Evolutionary conservation across 768 basidiomycete species (phyloP), one percentile per base, ranked within the genome.

Genomic region (Lanmaoa rubissima): DNA sequence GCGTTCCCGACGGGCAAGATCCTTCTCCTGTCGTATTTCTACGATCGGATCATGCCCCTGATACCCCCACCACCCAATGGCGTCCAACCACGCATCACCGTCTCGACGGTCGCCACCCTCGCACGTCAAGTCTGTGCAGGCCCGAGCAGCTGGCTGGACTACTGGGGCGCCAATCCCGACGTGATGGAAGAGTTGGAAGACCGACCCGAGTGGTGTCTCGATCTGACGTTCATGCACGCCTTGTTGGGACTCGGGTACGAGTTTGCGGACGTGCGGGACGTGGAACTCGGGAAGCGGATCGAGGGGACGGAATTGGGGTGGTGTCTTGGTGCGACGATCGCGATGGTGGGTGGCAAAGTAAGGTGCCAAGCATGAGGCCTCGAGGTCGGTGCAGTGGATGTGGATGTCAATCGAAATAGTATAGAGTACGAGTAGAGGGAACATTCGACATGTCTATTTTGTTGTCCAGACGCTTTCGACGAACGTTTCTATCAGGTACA

Each of bases 11-110:
- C 78, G 11, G 96, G 96, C 56, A 87, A 86, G 66, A 80, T 96
- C 59, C 82, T 96, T 28, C 83, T 96, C n/a, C 81, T 99, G 2
- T 97, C 94, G 24, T 99, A 98, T 80, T 99, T 98, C 76, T 97
- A 94, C 76, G 97, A 98, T 78, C 90, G 97, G 38, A 79, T 96
- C 55, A 74, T 79, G 28, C 96, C 94, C 0, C 82, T 99, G 57
- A 75, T 94, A 48, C 73, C 73, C 49, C 56, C 48, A 34, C 61
- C 32, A n/a, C 59, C 42, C 31, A 40, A n/a, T 17, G 74, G 68
- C 24, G 8, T 49, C 53, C 57, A 73, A 64, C 47, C 64, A 31
- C 59, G 49, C 21, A 58, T 86, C 43, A 78, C 78, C 1, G 75
- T 94, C 12, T 75, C 81, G 40, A 79, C 79, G n/a, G 74, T 95